Percentiles rank a stretch among this genome's conserved stretches.
phyloP scores from a whole-genome alignment of 2,329 filamentous ascomycete species.

The Aspergillus thermomutatus region DNA sequence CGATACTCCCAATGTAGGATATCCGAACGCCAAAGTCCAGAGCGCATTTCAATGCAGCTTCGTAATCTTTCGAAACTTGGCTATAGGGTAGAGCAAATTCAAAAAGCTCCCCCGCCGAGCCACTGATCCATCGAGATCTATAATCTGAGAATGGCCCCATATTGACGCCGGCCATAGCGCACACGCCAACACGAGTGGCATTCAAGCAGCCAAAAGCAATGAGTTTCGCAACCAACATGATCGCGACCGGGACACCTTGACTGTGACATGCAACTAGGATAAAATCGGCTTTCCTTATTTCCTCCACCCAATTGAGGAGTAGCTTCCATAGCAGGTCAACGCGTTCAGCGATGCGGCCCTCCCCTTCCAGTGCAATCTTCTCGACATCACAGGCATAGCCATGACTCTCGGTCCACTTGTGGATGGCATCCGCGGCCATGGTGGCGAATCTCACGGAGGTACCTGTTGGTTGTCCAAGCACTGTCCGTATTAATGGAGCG shows the following conservation, averaged over 20 bases:
- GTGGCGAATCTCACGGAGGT: conserved; percentile 93
- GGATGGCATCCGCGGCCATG: conserved; percentile 78
- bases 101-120: conserved; percentile 89
- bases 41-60: conserved; percentile 68
- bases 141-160: conserved; percentile 91
- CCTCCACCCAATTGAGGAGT: conserved; percentile 89
- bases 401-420: conserved; percentile 72
- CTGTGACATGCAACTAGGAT: conserved; percentile 92
- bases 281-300: conserved; percentile 82
- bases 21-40: conserved; percentile 77
- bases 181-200: conserved; percentile 75
- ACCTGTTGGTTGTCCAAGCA: conserved; percentile 91
- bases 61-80: conserved; percentile 76
- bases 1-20: conserved; percentile 88
- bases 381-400: conserved; percentile 80
- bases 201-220: conserved; percentile 85
- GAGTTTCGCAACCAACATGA: conserved; percentile 89
- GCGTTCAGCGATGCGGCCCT: conserved; percentile 84
- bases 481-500: conserved; percentile 77
- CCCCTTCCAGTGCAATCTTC: conserved; percentile 90
- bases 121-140: conserved; percentile 83
- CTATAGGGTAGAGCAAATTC: conserved; percentile 84
- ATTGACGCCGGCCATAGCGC: conserved; percentile 86
- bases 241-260: conserved; percentile 88
- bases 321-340: conserved; percentile 94